Evolutionary conservation across 1,139 yeast genomes (phyloP), one percentile per base, ranked within the genome.

Genomic region (Barnettozyma hawaiiensis): DNA sequence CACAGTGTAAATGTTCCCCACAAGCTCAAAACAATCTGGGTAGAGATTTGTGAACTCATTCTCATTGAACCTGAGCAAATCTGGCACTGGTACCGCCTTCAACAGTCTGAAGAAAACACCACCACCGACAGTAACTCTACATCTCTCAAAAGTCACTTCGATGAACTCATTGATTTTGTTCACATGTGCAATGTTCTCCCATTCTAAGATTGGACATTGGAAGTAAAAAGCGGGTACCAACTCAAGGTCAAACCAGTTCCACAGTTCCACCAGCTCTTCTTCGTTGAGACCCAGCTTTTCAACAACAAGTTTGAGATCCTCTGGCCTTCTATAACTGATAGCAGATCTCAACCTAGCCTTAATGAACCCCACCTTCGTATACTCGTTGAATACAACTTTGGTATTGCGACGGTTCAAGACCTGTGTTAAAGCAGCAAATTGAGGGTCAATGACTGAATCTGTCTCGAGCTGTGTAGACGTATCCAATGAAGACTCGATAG

Each of bases 151-250:
- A 1, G 33, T 21, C 21, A 35, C 6, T 16, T 42, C 41, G n/a
- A 37, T 37, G 15, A 42, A 42, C 26, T 42, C 45, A 24, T 42
- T 32, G 26, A 42, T 16, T 10, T 35, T 35, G 27, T 42, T 42
- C 18, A 38, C 29, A 12, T 24, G 14, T 4, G 45, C 24, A 20
- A 42, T 38, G 4, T 15, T 18, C 29, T 42, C 45, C 32, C 39
- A 42, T 12, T 35, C 14, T 10, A 35, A 20, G 5, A 38, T 14
- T 5, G 20, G 18, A 14, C 31, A 35, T 11, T 21, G 19, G 16
- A 42, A 31, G 14, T 42, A 38, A 18, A 14, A 20, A n/a, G 39
- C 21, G n/a, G 45, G 45, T 1, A 18, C 21, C 3, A 42, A 31
- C 21, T 38, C 16, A 7, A 42, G 20, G 15, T 38, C 26, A 35